Evolutionary conservation across 108 stramenopile species (phyloP).

Genomic region (Nitzschia palea): DNA sequence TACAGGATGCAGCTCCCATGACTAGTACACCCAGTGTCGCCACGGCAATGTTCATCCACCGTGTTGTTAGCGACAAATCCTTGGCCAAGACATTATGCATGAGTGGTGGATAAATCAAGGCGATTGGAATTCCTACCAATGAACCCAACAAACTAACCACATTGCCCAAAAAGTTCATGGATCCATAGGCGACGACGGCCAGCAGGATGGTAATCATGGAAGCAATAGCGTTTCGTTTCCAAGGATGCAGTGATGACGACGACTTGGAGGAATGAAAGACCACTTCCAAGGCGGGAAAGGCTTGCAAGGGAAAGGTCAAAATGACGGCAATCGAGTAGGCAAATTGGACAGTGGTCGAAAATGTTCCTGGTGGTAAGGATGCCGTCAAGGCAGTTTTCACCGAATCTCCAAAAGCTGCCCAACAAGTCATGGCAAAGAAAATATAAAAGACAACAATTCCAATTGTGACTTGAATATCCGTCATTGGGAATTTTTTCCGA

Average conservation of each 20-base stretch:
- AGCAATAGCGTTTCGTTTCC: slow-evolving; percentile 16
- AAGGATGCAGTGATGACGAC: too few relatives aligned
- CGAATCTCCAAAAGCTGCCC: slow-evolving; percentile 47
- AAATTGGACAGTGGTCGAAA: slow-evolving; percentile 45
- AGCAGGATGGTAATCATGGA: slow-evolving; percentile 24
- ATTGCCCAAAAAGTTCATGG: slow-evolving; percentile 49
- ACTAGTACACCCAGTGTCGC: slow-evolving; percentile 34
- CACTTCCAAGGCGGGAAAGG: slow-evolving; percentile 61
- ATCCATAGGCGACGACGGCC: slow-evolving; percentile 35
- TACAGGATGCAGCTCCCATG: slow-evolving; percentile 35
- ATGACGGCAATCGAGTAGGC: slow-evolving; percentile 55
- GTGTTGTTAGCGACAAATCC: not conserved
- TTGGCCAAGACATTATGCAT: slow-evolving; percentile 38
- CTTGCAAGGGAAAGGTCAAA: slow-evolving; percentile 60
- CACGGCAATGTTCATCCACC: slow-evolving; percentile 27
- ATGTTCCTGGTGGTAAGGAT: slow-evolving; percentile 33
- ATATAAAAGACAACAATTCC: slow-evolving; percentile 47
- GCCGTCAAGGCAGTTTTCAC: slow-evolving; percentile 50
- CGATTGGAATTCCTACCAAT: slow-evolving; percentile 54
- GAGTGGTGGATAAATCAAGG: slow-evolving; percentile 46
- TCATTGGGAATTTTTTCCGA: slow-evolving; percentile 31
- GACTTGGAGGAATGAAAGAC: slow-evolving; percentile 4
- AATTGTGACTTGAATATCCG: slow-evolving; percentile 35
- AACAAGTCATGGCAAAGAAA: slow-evolving; percentile 47
- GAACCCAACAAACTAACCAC: slow-evolving; percentile 51